Evolutionary conservation across 805 yeast species (phyloP).

Genomic region (Candida vartiovaarae): DNA sequence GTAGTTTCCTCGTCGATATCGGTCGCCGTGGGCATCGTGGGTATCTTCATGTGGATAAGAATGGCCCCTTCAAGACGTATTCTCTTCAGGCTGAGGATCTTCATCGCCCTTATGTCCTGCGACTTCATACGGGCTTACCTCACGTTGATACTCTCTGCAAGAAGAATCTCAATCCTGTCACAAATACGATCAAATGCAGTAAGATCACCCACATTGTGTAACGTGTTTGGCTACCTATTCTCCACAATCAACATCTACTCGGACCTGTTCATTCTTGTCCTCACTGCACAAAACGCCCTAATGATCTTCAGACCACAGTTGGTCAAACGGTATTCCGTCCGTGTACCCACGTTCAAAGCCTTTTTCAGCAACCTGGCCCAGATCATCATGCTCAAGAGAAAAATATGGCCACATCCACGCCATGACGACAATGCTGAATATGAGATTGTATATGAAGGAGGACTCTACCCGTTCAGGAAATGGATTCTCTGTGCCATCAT

Average conservation of each 20-base stretch:
- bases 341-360: slow-evolving; percentile 4
- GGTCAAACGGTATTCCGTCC: slow-evolving; percentile 6
- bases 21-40: slow-evolving; percentile 13
- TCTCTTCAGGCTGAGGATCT: slow-evolving; percentile 16
- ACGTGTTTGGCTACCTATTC: slow-evolving; percentile 16
- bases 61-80: slow-evolving; percentile 18
- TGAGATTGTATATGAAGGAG: slow-evolving; percentile 17
- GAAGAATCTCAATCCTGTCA: slow-evolving; percentile 1
- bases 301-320: slow-evolving; percentile 14
- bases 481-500: not conserved
- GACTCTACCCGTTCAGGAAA: slow-evolving; percentile 12
- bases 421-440: not conserved
- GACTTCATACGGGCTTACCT: slow-evolving; percentile 17
- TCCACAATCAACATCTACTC: slow-evolving; percentile 9
- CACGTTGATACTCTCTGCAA: slow-evolving; percentile 1
- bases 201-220: slow-evolving; percentile 8
- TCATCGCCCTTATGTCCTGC: slow-evolving; percentile 10
- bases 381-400: slow-evolving; percentile 2
- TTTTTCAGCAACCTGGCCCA: slow-evolving; percentile 3
- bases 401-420: not conserved
- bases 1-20: slow-evolving; percentile 9
- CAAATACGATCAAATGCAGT: not conserved
- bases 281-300: slow-evolving; percentile 18
- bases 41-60: slow-evolving; percentile 13
- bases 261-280: slow-evolving; percentile 12